Percentiles rank a stretch among this genome's conserved stretches.
phyloP scores from a whole-genome alignment of 352 stramenopile genomes.

The Thalassiosira ordinaria region DNA sequence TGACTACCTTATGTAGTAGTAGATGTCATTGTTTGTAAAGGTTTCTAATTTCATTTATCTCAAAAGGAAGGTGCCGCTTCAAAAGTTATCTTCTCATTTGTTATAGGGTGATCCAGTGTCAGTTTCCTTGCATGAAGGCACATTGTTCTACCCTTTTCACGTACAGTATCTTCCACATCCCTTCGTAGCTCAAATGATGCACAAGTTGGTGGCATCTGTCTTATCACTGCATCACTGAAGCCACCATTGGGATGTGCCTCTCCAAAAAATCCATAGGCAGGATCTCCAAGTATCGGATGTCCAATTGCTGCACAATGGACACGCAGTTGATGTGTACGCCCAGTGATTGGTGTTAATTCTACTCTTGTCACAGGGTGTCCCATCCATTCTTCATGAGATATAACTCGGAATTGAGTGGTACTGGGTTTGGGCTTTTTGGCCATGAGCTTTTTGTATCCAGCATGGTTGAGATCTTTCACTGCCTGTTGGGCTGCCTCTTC shows the following conservation, averaged over 20 bases:
- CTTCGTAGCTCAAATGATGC: slow-evolving; percentile 41
- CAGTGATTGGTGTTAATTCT: slow-evolving; percentile 67
- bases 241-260: slow-evolving; percentile 54
- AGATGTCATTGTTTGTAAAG: too few species aligned
- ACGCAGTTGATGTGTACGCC: slow-evolving; percentile 78
- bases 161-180: slow-evolving; percentile 36
- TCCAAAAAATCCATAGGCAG: slow-evolving; percentile 70
- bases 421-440: slow-evolving; percentile 68
- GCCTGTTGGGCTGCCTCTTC: slow-evolving; percentile 36
- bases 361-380: slow-evolving; percentile 64
- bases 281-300: slow-evolving; percentile 79
- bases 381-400: slow-evolving; percentile 54
- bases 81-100: slow-evolving; percentile 64
- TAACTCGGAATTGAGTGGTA: slow-evolving; percentile 60
- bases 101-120: slow-evolving; percentile 66
- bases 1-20: too few species aligned
- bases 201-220: slow-evolving; percentile 41
- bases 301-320: slow-evolving; percentile 77
- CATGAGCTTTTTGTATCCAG: slow-evolving; percentile 69
- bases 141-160: slow-evolving; percentile 63
- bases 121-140: slow-evolving; percentile 78
- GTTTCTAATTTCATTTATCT: too few species aligned
- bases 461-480: slow-evolving; percentile 58
- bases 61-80: slow-evolving; percentile 72
- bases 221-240: slow-evolving; percentile 40